Percentiles rank a stretch among this genome's conserved stretches.
Conservation (phyloP, 192 early-diverging fungal species). For the Coemansia asiatica region DNA sequence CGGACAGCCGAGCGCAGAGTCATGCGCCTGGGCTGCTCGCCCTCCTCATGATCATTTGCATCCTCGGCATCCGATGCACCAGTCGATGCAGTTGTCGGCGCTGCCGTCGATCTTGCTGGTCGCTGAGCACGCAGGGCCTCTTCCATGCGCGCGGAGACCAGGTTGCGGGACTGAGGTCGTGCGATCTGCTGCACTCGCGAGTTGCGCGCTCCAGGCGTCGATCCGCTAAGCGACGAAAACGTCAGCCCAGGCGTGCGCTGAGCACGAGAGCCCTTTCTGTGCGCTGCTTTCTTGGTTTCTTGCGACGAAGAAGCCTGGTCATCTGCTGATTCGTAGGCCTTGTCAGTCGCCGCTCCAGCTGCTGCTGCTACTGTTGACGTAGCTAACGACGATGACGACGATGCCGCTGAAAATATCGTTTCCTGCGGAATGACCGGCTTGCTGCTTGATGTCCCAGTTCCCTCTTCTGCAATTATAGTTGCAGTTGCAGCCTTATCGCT, state of each 20-base stretch:
- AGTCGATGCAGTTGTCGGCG: neutral
- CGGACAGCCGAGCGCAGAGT: slow-evolving; percentile 37
- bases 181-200: slow-evolving; percentile 24
- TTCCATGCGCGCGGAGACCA: slow-evolving; percentile 43
- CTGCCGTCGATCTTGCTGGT: slow-evolving; percentile 8
- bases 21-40: slow-evolving; percentile 25
- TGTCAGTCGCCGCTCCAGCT: neutral
- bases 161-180: slow-evolving; percentile 32
- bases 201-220: slow-evolving; percentile 1
- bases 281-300: slow-evolving; percentile 1
- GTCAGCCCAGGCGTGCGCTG: slow-evolving; percentile 34
- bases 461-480: neutral
- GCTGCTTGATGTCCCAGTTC: slow-evolving; percentile 2
- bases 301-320: neutral
- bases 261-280: slow-evolving; percentile 7
- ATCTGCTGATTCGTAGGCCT: neutral
- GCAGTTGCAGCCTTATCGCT: neutral
- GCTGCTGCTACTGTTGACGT: neutral
- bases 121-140: slow-evolving; percentile 42
- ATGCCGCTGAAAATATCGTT: neutral
- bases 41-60: slow-evolving; percentile 3
- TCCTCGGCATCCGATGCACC: neutral
- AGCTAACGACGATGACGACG: too few relatives aligned
- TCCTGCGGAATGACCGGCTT: slow-evolving; percentile 1
- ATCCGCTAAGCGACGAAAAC: slow-evolving; percentile 37